Conservation (phyloP, 2,329 filamentous ascomycete genomes). For the Biscogniauxia mediterranea region DNA sequence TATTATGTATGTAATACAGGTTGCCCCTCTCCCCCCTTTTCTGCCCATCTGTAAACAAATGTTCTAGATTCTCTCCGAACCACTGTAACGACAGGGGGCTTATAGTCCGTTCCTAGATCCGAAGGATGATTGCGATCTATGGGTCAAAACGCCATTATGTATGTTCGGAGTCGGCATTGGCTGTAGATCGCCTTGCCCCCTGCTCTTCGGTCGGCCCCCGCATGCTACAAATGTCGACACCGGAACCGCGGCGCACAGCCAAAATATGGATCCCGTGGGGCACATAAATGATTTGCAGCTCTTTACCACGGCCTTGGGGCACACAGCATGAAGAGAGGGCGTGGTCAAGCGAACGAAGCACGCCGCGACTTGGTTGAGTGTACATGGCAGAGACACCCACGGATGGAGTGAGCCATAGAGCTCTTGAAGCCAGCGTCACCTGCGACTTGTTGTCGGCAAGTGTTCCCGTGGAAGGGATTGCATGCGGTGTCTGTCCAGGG, state of each 20-base stretch:
- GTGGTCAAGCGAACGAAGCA: no score
- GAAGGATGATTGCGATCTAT: conserved; percentile 7
- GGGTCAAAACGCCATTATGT: conserved; percentile 12
- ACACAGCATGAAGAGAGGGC: neutral
- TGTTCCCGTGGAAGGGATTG: conserved; percentile 24
- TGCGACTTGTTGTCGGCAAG: neutral
- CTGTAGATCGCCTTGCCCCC: conserved; percentile 17
- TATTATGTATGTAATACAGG: conserved; percentile 3
- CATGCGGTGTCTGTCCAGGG: conserved; percentile 20
- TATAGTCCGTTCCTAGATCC: neutral
- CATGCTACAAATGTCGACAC: conserved; percentile 10
- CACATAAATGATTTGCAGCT: conserved; percentile 1
- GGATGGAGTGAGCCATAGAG: neutral
- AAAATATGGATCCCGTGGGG: conserved; percentile 9
- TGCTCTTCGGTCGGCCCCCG: conserved; percentile 8
- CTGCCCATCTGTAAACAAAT: conserved; percentile 6
- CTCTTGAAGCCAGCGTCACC: neutral
- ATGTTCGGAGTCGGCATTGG: conserved; percentile 18
- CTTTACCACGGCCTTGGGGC: neutral
- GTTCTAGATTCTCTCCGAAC: neutral
- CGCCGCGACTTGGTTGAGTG: no score
- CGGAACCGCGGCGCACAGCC: neutral
- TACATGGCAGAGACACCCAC: neutral
- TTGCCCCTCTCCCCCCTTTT: neutral
- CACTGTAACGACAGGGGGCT: conserved; percentile 19